phyloP scores from a whole-genome alignment of 192 early-diverging fungal genomes.

The Podila epicladia region DNA sequence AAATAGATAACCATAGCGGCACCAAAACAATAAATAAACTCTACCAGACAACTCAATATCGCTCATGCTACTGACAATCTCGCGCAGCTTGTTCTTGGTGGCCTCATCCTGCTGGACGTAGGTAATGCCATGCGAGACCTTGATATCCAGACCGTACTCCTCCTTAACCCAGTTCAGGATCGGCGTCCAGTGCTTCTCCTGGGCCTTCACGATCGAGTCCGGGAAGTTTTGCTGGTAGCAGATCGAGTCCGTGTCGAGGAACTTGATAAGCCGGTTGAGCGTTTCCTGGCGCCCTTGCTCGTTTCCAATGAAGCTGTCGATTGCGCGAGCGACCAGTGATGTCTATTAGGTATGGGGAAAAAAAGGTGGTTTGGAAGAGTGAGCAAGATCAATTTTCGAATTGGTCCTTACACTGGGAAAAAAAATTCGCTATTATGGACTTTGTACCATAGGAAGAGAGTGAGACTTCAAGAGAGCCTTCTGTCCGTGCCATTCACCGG shows the following conservation, averaged over 20 bases:
- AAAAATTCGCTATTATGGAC: not conserved
- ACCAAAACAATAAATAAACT: not conserved
- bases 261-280: constrained; percentile 80
- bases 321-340: constrained; percentile 85
- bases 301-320: constrained; percentile 75
- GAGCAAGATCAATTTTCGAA: not conserved
- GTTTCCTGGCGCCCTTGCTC: constrained; percentile 69
- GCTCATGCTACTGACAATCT: constrained; percentile 66
- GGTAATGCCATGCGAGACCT: constrained; percentile 77
- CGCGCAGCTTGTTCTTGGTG: constrained; percentile 65
- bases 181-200: constrained; percentile 82
- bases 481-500: constrained; percentile 95
- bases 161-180: constrained; percentile 80
- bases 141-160: constrained; percentile 73
- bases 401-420: not conserved
- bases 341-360: constrained; percentile 62
- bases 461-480: constrained; percentile 80
- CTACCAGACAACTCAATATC: constrained; percentile 76
- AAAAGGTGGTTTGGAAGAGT: not conserved
- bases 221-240: constrained; percentile 89
- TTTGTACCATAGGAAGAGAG: constrained; percentile 82
- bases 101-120: constrained; percentile 71
- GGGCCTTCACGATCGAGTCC: constrained; percentile 79
- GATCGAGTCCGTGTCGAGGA: constrained; percentile 89
- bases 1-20: too few relatives aligned